Percentiles rank a stretch among this genome's conserved stretches.
These are phyloP conservation scores for Plectranthus barbatus DNA, from an alignment of 257 asterid species.

Conservation along the genomic window DNA sequence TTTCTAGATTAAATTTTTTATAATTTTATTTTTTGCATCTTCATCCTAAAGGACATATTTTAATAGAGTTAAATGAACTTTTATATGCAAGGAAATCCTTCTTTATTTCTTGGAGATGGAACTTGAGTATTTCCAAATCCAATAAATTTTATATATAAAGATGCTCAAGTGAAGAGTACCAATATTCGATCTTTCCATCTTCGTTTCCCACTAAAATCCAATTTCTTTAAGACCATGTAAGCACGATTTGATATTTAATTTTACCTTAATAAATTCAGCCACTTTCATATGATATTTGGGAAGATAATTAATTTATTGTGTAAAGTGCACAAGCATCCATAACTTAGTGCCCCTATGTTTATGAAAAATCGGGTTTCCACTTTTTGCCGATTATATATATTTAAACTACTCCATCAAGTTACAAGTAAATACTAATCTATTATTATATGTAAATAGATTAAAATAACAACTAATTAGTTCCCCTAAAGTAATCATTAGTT, in stretches of 20 bases:
- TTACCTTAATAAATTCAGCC: conserved; percentile 12
- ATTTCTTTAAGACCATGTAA: neutral
- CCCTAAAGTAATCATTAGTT: neutral
- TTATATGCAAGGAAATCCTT: too few species aligned
- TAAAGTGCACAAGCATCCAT: conserved; percentile 27
- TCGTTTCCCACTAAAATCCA: too few species aligned
- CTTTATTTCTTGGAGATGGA: too few species aligned
- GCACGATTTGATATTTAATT: too few species aligned
- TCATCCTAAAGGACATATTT: too few species aligned
- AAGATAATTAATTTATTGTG: conserved; percentile 40
- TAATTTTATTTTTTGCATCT: too few species aligned
- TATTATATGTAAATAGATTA: neutral
- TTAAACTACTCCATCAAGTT: neutral
- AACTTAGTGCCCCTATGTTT: conserved; percentile 22
- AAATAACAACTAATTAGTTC: neutral
- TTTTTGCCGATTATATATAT: conserved; percentile 6
- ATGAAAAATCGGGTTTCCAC: conserved; percentile 21
- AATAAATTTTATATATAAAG: too few species aligned
- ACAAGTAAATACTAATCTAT: neutral
- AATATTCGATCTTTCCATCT: too few species aligned
- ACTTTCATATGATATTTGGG: conserved; percentile 21
- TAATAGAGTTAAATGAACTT: too few species aligned
- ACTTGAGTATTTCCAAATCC: too few species aligned
- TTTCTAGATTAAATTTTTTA: too few species aligned
- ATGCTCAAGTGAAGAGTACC: too few species aligned